These are phyloP conservation scores for Dryadomyces quercivorus DNA, from an alignment of 2,329 filamentous ascomycete genomes.

Conservation along the genomic window DNA sequence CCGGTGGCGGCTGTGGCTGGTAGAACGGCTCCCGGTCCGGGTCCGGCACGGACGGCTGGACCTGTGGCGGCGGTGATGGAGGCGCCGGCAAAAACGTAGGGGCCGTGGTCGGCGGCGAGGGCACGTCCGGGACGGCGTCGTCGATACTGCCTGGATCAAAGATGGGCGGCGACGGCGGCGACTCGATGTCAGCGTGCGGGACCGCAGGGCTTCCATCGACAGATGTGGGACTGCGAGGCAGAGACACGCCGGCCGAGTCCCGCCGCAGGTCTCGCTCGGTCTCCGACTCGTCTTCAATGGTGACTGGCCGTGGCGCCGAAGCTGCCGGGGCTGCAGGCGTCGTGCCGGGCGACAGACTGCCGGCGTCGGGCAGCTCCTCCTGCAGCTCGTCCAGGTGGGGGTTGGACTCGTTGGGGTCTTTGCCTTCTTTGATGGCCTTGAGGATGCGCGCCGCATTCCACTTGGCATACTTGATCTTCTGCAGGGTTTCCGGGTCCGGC, in stretches of 20 bases:
- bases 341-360: neutral
- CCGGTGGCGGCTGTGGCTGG: constrained; percentile 12
- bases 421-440: constrained; percentile 80
- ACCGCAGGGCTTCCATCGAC: constrained; percentile 15
- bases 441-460: constrained; percentile 87
- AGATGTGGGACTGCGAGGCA: constrained; percentile 25
- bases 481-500: constrained; percentile 59
- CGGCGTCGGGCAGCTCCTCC: constrained; percentile 44
- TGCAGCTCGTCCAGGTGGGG: constrained; percentile 50
- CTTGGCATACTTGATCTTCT: constrained; percentile 94
- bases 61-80: constrained; percentile 6
- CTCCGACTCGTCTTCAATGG: constrained; percentile 42
- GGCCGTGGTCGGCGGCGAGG: neutral
- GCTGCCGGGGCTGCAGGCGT: constrained; percentile 3
- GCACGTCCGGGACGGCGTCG: constrained; percentile 9
- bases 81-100: neutral
- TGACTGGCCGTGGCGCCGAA: constrained; percentile 24
- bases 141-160: constrained; percentile 1
- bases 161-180: constrained; percentile 3
- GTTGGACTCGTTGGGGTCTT: constrained; percentile 86
- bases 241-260: constrained; percentile 20
- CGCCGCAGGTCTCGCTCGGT: constrained; percentile 18
- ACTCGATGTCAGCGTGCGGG: constrained; percentile 2
- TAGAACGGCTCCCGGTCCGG: constrained; percentile 17
- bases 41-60: constrained; percentile 13